These are phyloP conservation scores for Phalaenopsis hybrid DNA, from an alignment of 116 monocot species.

Conservation along the genomic window DNA sequence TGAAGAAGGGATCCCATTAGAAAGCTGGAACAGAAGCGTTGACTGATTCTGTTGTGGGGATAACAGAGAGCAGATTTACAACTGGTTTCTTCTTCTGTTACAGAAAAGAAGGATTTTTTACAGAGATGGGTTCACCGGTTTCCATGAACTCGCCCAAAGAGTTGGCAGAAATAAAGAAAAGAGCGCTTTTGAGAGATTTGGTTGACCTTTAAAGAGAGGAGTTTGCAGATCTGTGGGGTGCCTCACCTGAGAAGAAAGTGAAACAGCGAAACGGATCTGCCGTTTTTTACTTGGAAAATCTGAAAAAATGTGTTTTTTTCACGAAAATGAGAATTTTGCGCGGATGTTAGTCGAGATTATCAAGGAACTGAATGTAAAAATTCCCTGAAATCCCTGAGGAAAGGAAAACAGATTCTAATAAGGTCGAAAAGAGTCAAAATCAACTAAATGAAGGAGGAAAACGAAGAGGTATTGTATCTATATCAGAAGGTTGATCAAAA, in stretches of 20 bases:
- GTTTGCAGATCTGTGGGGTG: constrained; percentile 1
- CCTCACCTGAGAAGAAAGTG: background rate
- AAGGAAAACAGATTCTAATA: background rate
- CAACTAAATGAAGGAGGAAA: background rate
- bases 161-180: background rate
- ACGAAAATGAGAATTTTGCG: background rate
- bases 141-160: background rate
- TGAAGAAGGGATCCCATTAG: constrained; percentile 12
- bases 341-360: background rate
- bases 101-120: background rate
- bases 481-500: background rate
- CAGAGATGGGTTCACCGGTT: constrained; percentile 1
- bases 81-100: background rate
- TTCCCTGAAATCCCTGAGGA: background rate
- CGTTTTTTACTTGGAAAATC: background rate
- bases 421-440: background rate
- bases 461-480: background rate
- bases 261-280: background rate
- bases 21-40: background rate
- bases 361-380: background rate
- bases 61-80: too few relatives aligned
- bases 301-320: background rate
- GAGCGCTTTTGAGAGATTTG: background rate
- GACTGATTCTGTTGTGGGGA: too few relatives aligned
- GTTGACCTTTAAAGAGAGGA: background rate